A percentile compares a stretch with the other conserved stretches of the same genome.
phyloP scores from a whole-genome alignment of 2,329 filamentous ascomycete species.

The Diaporthe sp. region DNA sequence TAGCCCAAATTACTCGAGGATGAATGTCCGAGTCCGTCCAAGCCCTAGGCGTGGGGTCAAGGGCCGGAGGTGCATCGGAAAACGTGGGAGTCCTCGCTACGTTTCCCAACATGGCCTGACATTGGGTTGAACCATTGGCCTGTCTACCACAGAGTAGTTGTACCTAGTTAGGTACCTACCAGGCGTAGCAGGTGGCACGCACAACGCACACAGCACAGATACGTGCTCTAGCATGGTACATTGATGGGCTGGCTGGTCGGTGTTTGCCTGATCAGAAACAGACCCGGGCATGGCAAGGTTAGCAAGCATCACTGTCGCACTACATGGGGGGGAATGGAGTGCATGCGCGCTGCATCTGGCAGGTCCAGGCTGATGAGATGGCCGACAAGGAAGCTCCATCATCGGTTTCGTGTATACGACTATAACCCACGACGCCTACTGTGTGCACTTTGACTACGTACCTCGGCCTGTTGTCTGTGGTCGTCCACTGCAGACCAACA shows the following conservation, averaged over 20 bases:
- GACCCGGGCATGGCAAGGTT: not conserved
- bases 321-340: constrained; percentile 17
- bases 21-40: not conserved
- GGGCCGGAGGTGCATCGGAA: constrained; percentile 12
- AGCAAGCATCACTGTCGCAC: constrained; percentile 37
- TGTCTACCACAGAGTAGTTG: not conserved
- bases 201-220: not conserved
- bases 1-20: not conserved
- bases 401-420: constrained; percentile 23
- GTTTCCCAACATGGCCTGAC: constrained; percentile 32
- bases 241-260: constrained; percentile 15
- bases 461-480: not conserved
- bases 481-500: not conserved
- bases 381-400: constrained; percentile 8
- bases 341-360: constrained; percentile 40
- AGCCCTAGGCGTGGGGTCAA: constrained; percentile 31
- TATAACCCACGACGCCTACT: not conserved
- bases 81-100: constrained; percentile 28
- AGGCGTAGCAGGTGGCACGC: not conserved
- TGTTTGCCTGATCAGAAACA: constrained; percentile 15
- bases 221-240: not conserved
- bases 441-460: not conserved
- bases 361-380: constrained; percentile 28
- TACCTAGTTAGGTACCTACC: not conserved
- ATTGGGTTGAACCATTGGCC: constrained; percentile 1